phyloP scores from a whole-genome alignment of 2,329 filamentous ascomycete genomes.

The Falciphora oryzae region DNA sequence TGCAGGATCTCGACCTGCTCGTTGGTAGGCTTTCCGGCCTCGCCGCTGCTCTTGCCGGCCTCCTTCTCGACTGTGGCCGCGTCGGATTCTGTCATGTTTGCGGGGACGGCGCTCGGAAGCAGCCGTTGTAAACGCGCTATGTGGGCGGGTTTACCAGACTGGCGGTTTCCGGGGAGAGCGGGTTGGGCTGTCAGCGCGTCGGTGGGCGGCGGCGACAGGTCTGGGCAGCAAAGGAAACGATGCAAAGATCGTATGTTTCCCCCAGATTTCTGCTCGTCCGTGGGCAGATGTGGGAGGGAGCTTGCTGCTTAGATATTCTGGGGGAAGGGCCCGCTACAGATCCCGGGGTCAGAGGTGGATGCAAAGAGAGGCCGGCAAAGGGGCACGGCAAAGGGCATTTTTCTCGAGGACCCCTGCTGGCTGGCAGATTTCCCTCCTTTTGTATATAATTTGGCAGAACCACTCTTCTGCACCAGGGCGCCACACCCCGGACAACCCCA shows the following conservation, averaged over 20 bases:
- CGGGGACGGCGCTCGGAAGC: no score
- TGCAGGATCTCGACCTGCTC: slow-evolving; percentile 2
- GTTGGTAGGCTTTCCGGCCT: background rate
- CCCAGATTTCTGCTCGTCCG: background rate
- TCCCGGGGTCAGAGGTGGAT: background rate
- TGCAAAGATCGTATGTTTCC: background rate
- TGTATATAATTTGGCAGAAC: no score
- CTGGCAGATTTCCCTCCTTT: no score
- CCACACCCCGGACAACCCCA: no score
- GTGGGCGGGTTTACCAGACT: no score
- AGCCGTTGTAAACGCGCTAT: no score
- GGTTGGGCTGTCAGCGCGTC: background rate
- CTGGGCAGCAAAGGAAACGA: background rate
- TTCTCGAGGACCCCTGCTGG: no score
- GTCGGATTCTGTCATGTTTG: background rate
- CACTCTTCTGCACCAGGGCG: no score
- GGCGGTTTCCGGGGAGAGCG: no score
- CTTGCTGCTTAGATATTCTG: background rate
- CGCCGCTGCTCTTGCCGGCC: background rate
- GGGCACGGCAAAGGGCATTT: background rate
- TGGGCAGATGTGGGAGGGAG: background rate
- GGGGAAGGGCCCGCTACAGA: no score
- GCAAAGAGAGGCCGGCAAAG: background rate
- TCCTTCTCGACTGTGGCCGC: background rate
- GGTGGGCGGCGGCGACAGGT: no score